Evolutionary conservation across 805 yeast genomes (phyloP), one percentile per base, ranked within the genome.

Genomic region (Ogataea polymorpha): DNA sequence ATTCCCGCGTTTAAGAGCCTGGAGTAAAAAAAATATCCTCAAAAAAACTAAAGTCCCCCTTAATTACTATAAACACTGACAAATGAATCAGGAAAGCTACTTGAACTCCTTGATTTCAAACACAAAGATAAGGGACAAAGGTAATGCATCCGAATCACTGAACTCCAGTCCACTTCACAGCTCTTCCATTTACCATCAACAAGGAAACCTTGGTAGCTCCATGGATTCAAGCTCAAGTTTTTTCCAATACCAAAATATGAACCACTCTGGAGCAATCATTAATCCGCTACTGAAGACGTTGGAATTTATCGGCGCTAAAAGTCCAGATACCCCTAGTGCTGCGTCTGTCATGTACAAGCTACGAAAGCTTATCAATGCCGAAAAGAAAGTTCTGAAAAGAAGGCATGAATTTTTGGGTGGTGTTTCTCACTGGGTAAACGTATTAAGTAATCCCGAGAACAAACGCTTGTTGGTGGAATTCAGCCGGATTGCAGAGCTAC

Each of bases 371-470:
- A 61, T 72, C 37, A 69, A 65, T 46, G 41, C 54, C 7, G 71
- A 74, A 47, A 65, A 63, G 39, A 73, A 65, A 38, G 54, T 59
- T 5, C 51, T 66, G 37, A 55, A 50, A 26, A 59, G 64, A 34
- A 65, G 70, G 41, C 59, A 53, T 10, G 72, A 66, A 11, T 59
- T 75, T 34, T 47, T 66, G 6, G 63, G 57, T 24, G 75, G 74
- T 14, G 50, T 75, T 12, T 51, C 55, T 2, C 55, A 55, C 3
- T 76, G 82, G 82, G 56, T 65, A 23, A 53, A 58, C 24, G 50
- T 58, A 4, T 46, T 75, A 23, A 70, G 68, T 6, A 64, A 62
- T 39, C 62, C 62, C 4, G 72, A 71, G 3, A 63, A 67, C 47
- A 65, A 63, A 40, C 49, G 50, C 18, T 51, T 74, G 50, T 48